Base-by-base conservation (phyloP, 2,329 filamentous ascomycete genomes). In the Aureobasidium melanogenum region DNA sequence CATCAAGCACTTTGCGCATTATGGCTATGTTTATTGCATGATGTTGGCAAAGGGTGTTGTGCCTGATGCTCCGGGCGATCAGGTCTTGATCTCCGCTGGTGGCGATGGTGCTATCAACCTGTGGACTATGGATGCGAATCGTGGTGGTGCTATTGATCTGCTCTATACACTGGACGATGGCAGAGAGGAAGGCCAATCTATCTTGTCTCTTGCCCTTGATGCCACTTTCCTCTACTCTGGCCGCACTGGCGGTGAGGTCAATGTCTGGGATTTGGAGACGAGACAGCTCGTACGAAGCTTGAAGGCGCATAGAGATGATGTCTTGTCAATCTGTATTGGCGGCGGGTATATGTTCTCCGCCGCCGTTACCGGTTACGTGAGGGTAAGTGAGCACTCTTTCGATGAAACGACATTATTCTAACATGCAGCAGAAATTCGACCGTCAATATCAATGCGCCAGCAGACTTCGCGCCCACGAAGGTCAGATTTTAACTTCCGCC, bases 21-120 rank as follows among this genome's bases (percentile, higher is more conserved):
- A 87, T 73, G 94, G 95, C 47, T 97, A 97, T 71, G 86, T 99
- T 0, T 97, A 97, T 73, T 95, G 91, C 73, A 97, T 97, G 93
- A 80, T 96, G 5, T 80, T 99, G 63, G 86, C 90, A 0, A 85
- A 84, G 63, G 89, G 89, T 0, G 80, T 90, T 7, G 81, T 90
- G 4, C 79, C 80, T n/a, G 87, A 87, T 7, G 79, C 83, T 0
- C 85, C 89, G 1, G 85, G 88, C 28, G 78, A 82, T 61, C 92
- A 97, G 67, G 85, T 96, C 0, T 73, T 99, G 39, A 84, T 99
- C 34, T 96, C 93, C 0, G 94, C 92, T 9, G 92, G 91, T 38
- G 95, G 94, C 34, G 94, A 97, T 70, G 95, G 94, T 0, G 89
- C 88, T 0, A 92, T 99, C 71, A 96, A 96, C 74, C 74, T 97